Percentiles rank a stretch among this genome's conserved stretches.
These are phyloP conservation scores for Discostella stelligera DNA, from an alignment of 352 stramenopile species.

Conservation along the genomic window DNA sequence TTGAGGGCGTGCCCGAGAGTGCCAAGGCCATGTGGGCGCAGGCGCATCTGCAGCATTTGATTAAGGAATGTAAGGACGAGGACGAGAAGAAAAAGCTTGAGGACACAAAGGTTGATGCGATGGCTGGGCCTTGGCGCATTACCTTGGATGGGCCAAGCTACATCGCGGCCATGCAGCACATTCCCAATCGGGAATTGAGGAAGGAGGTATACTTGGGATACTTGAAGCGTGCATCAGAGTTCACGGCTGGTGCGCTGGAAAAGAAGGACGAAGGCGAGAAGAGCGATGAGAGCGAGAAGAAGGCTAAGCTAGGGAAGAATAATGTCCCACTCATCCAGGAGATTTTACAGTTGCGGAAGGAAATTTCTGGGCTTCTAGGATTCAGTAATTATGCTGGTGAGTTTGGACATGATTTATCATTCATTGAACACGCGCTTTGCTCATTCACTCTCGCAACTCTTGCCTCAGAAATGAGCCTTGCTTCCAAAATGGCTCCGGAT, in stretches of 20 bases:
- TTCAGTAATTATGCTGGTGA: slow-evolving; percentile 90
- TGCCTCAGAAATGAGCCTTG: slow-evolving; percentile 83
- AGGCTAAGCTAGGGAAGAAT: slow-evolving; percentile 75
- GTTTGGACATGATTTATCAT: background rate
- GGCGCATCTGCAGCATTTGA: slow-evolving; percentile 54
- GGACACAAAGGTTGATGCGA: slow-evolving; percentile 72
- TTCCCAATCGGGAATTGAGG: slow-evolving; percentile 87
- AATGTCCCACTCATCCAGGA: slow-evolving; percentile 93
- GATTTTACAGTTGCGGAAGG: slow-evolving; percentile 89
- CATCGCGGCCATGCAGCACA: slow-evolving; percentile 93
- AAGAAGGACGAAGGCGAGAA: slow-evolving; percentile 32
- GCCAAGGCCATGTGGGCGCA: slow-evolving; percentile 90
- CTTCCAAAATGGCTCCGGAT: slow-evolving; percentile 94
- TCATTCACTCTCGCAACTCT: background rate
- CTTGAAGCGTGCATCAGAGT: slow-evolving; percentile 88
- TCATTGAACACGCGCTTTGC: background rate
- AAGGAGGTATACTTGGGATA: slow-evolving; percentile 92
- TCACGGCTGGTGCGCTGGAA: slow-evolving; percentile 26
- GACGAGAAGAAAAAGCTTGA: slow-evolving; percentile 45
- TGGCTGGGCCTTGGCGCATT: slow-evolving; percentile 91
- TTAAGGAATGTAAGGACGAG: slow-evolving; percentile 55
- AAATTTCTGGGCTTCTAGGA: slow-evolving; percentile 90
- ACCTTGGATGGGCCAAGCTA: slow-evolving; percentile 94
- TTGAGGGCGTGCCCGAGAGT: slow-evolving; percentile 90
- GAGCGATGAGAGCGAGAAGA: slow-evolving; percentile 40